Percentiles rank a stretch among this genome's conserved stretches.
Evolutionary conservation across 352 stramenopile genomes (phyloP).

Genomic region (Peronosclerospora sorghi): DNA sequence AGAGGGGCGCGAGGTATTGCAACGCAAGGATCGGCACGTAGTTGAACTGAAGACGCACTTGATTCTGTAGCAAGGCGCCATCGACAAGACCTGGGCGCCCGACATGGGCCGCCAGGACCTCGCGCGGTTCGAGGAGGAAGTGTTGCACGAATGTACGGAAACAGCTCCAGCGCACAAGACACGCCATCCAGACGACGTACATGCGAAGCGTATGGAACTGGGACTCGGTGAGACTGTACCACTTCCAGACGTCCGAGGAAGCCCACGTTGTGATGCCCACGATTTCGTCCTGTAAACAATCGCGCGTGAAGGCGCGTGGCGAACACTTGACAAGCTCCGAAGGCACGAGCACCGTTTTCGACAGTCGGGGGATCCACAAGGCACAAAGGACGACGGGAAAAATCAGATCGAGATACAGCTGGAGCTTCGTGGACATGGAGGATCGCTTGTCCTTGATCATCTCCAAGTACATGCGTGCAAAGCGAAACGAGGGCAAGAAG

Average conservation of each 20-base stretch:
- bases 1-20: conserved; percentile 61
- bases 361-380: conserved; percentile 48
- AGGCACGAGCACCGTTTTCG: conserved; percentile 36
- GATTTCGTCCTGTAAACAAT: conserved; percentile 39
- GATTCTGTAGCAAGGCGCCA: conserved; percentile 46
- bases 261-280: conserved; percentile 6
- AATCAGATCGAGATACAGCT: conserved; percentile 66
- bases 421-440: conserved; percentile 21
- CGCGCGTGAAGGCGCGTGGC: conserved; percentile 26
- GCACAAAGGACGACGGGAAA: conserved; percentile 41
- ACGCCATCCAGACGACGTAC: conserved; percentile 35
- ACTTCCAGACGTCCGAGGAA: conserved; percentile 15
- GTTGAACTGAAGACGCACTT: conserved; percentile 73
- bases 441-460: conserved; percentile 40
- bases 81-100: conserved; percentile 38
- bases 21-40: conserved; percentile 69
- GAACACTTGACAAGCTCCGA: conserved; percentile 36
- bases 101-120: conserved; percentile 54
- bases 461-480: conserved; percentile 69
- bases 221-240: conserved; percentile 38
- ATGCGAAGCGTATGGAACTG: conserved; percentile 46
- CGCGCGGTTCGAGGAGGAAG: conserved; percentile 67
- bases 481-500: conserved; percentile 65
- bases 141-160: conserved; percentile 62
- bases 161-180: conserved; percentile 37